Conservation (phyloP, 192 early-diverging fungal genomes). For the Linnemannia schmuckeri region DNA sequence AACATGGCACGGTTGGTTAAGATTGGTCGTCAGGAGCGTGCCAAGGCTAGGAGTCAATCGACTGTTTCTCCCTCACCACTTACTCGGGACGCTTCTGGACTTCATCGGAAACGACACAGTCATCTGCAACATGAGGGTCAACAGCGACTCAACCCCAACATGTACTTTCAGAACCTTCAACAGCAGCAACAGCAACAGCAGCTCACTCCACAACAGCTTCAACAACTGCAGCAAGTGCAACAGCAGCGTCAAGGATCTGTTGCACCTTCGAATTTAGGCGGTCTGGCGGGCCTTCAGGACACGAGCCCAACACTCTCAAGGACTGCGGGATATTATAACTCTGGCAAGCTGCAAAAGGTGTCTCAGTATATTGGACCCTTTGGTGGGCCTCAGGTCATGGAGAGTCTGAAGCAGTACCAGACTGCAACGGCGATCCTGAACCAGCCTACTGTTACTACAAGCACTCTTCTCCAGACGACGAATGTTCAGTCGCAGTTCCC, state of each 20-base stretch:
- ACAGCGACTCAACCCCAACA: conserved; percentile 21
- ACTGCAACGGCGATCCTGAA: conserved; percentile 44
- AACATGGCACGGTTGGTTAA: conserved; percentile 49
- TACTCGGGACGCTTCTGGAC: conserved; percentile 11
- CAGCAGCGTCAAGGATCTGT: conserved; percentile 26
- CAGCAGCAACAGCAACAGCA: not conserved
- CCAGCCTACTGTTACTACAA: conserved; percentile 18
- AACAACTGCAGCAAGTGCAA: conserved; percentile 16
- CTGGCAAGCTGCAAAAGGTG: conserved; percentile 52
- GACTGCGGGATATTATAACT: conserved; percentile 25
- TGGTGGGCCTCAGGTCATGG: conserved; percentile 53
- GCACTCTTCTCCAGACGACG: conserved; percentile 9
- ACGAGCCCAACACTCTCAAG: not conserved
- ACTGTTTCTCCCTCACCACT: conserved; percentile 23
- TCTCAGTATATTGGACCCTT: conserved; percentile 56
- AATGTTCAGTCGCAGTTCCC: conserved; percentile 22
- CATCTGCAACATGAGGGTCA: conserved; percentile 47
- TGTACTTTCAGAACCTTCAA: conserved; percentile 19
- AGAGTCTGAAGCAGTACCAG: conserved; percentile 54
- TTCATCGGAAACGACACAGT: conserved; percentile 40
- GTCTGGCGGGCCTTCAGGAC: conserved; percentile 11
- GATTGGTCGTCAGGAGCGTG: conserved; percentile 51
- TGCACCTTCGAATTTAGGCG: conserved; percentile 3
- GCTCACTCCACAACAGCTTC: conserved; percentile 10
- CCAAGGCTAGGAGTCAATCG: conserved; percentile 39